Evolutionary conservation across 805 yeast species (phyloP).

Genomic region (Nakazawaea molendinolei): DNA sequence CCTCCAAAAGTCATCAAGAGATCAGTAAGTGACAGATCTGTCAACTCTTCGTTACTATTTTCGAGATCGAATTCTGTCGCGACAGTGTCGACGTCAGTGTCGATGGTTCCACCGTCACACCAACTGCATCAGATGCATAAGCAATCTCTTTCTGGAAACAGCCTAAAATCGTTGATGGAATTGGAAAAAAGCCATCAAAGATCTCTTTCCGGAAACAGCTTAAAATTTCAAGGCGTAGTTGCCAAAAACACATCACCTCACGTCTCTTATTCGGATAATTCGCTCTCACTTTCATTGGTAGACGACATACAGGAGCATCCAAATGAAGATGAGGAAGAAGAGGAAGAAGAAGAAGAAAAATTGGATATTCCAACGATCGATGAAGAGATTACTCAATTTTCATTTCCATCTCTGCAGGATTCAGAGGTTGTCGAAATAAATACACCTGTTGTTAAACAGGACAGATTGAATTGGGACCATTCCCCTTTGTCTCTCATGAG

Average conservation of each 20-base stretch:
- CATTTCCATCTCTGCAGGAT: neutral
- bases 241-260: neutral
- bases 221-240: no score
- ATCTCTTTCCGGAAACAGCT: neutral
- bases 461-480: neutral
- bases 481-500: conserved; percentile 7
- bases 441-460: neutral
- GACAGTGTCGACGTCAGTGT: conserved; percentile 18
- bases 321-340: conserved; percentile 12
- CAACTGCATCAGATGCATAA: no score
- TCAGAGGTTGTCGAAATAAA: no score
- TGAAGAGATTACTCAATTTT: conserved; percentile 1
- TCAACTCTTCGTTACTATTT: conserved; percentile 14
- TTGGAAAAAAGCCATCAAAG: conserved; percentile 13
- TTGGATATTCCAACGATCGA: conserved; percentile 14
- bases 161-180: conserved; percentile 11
- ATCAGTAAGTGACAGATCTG: conserved; percentile 10
- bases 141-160: conserved; percentile 7
- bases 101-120: conserved; percentile 12
- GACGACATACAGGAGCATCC: conserved; percentile 3
- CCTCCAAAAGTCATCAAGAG: conserved; percentile 1
- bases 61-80: conserved; percentile 24
- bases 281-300: conserved; percentile 17
- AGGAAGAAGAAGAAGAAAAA: conserved; percentile 15
- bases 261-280: conserved; percentile 2